Evolutionary conservation across 1,284 basidiomycete species (phyloP).

Genomic region (Prillingera fragicola): DNA sequence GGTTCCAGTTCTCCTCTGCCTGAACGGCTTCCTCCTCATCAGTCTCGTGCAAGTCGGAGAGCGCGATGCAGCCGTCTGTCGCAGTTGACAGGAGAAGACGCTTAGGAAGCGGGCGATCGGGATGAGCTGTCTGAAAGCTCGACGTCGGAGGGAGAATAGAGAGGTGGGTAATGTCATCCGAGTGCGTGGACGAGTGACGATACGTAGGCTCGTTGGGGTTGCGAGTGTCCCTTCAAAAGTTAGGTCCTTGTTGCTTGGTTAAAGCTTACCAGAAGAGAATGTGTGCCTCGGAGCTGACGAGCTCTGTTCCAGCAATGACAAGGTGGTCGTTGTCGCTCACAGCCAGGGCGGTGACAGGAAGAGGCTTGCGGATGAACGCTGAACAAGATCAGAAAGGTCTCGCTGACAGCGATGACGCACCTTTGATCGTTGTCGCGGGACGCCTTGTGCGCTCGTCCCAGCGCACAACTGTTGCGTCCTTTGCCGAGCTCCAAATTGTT

Average conservation of each 20-base stretch:
- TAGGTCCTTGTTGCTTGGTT: background rate
- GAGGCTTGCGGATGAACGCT: conserved; percentile 42
- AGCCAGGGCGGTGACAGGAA: conserved; percentile 43
- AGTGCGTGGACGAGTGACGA: conserved; percentile 50
- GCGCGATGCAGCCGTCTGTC: conserved; percentile 50
- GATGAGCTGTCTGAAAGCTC: conserved; percentile 17
- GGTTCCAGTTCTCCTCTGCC: conserved; percentile 45
- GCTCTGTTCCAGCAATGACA: conserved; percentile 50
- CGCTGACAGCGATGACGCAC: conserved; percentile 20
- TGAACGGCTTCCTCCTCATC: conserved; percentile 52
- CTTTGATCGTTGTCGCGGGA: conserved; percentile 36
- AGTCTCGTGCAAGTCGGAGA: conserved; percentile 46
- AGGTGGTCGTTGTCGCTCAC: conserved; percentile 40
- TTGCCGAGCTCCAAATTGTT: conserved; percentile 40
- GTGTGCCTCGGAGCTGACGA: conserved; percentile 49
- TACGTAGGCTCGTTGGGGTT: conserved; percentile 42
- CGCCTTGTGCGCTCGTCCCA: conserved; percentile 44
- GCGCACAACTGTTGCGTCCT: conserved; percentile 39
- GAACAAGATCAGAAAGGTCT: background rate
- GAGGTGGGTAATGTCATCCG: conserved; percentile 52
- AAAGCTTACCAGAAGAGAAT: conserved; percentile 48
- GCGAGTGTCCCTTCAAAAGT: conserved; percentile 42
- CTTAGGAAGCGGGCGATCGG: conserved; percentile 18
- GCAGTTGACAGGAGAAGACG: conserved; percentile 49
- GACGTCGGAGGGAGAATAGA: conserved; percentile 46